A percentile compares a stretch with the other conserved stretches of the same genome.
phyloP scores from a whole-genome alignment of 2,329 filamentous ascomycete genomes.

The Xylariomycetidae sp. region DNA sequence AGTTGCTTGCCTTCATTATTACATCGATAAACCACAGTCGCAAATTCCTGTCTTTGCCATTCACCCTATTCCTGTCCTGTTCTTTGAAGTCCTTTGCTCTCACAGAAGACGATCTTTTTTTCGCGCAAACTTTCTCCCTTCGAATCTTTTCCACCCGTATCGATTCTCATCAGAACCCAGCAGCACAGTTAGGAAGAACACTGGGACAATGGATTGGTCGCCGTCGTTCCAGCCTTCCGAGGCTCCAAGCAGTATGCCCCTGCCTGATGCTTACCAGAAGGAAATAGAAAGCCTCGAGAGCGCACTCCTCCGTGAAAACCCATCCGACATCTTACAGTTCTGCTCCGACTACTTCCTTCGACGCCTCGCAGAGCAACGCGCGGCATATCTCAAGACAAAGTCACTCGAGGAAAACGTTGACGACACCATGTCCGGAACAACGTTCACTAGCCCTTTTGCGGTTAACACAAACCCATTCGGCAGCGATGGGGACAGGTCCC shows the following conservation, averaged over 20 bases:
- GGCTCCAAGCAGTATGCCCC: conserved; percentile 29
- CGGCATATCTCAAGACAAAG: conserved; percentile 36
- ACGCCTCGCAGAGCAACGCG: conserved; percentile 60
- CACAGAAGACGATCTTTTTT: too few relatives aligned
- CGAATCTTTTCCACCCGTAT: too few relatives aligned
- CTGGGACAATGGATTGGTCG: too few relatives aligned
- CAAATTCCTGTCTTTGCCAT: not conserved
- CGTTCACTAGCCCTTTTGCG: conserved; percentile 68
- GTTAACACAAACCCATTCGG: conserved; percentile 70
- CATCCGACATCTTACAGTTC: conserved; percentile 62
- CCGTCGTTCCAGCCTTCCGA: not conserved
- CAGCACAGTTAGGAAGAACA: too few relatives aligned
- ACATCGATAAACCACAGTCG: too few relatives aligned
- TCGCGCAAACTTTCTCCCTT: too few relatives aligned
- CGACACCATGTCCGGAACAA: conserved; percentile 62
- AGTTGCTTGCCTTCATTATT: not conserved
- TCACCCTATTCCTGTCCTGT: too few relatives aligned
- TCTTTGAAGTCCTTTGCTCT: too few relatives aligned
- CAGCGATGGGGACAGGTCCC: conserved; percentile 35
- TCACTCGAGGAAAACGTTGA: too few relatives aligned
- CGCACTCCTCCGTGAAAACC: conserved; percentile 52
- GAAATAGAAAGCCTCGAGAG: conserved; percentile 59
- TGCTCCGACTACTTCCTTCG: conserved; percentile 62
- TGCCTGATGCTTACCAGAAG: conserved; percentile 51
- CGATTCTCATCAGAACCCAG: too few relatives aligned